phyloP scores from a whole-genome alignment of 306 rosid species.

The Clitoria ternatea region DNA sequence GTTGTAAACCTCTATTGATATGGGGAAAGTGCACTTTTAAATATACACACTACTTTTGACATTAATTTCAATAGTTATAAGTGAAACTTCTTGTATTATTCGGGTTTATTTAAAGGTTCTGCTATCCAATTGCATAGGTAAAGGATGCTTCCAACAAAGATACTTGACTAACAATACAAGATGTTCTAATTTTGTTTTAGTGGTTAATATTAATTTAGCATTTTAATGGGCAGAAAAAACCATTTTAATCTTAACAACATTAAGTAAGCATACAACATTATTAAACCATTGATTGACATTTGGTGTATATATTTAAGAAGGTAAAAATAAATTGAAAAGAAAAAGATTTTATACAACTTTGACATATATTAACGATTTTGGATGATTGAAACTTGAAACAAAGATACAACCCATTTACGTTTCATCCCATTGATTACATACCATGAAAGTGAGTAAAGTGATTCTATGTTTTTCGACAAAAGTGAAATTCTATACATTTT shows the following conservation, averaged over 20 bases:
- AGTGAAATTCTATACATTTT: not conserved
- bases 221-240: not conserved
- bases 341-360: too few species aligned
- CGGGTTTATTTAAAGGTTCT: not conserved
- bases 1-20: slow-evolving; percentile 26
- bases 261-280: not conserved
- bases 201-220: not conserved
- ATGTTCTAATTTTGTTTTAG: not conserved
- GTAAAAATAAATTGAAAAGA: too few species aligned
- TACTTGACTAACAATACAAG: not conserved
- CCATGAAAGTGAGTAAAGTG: not conserved
- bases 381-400: too few species aligned
- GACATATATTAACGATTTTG: too few species aligned
- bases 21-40: slow-evolving; percentile 15
- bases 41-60: not conserved
- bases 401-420: not conserved
- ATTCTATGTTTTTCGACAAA: not conserved
- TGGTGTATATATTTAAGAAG: too few species aligned
- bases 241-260: not conserved
- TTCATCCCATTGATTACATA: not conserved
- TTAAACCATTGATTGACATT: not conserved
- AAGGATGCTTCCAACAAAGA: not conserved
- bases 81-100: not conserved
- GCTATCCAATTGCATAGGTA: too few species aligned
- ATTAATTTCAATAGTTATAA: not conserved